Conservation (phyloP, 1,284 basidiomycete genomes). For the Cryptococcus sp. region DNA sequence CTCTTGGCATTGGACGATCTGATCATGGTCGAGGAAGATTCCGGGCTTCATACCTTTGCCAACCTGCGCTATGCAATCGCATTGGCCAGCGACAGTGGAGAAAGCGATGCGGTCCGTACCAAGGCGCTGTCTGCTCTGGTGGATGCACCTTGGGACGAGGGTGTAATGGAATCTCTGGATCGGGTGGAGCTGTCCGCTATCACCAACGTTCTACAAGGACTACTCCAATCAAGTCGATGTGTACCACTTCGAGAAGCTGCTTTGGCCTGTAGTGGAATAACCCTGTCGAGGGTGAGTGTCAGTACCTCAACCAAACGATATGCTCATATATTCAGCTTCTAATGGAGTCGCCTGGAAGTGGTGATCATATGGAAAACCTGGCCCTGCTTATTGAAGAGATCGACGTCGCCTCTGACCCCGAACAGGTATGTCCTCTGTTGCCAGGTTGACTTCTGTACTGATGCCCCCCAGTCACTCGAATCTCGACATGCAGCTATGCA, state of each 20-base stretch:
- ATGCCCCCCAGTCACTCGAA: not conserved
- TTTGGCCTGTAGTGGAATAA: slow-evolving; percentile 25
- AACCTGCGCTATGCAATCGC: too few relatives aligned
- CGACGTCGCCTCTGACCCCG: not conserved
- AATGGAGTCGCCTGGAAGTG: too few relatives aligned
- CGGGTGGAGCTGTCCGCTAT: not conserved
- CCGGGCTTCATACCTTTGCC: too few relatives aligned
- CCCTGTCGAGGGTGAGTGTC: slow-evolving; percentile 1
- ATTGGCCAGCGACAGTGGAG: too few relatives aligned
- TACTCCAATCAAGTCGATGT: not conserved
- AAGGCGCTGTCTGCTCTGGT: not conserved
- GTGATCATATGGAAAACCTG: too few relatives aligned
- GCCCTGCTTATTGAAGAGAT: not conserved
- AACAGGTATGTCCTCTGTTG: not conserved
- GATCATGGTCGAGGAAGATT: too few relatives aligned
- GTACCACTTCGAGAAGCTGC: slow-evolving; percentile 39
- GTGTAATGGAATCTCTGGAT: not conserved
- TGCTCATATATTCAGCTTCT: too few relatives aligned
- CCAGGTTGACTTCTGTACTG: not conserved
- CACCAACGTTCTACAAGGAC: not conserved
- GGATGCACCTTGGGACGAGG: not conserved
- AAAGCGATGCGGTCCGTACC: not conserved
- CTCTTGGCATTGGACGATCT: too few relatives aligned
- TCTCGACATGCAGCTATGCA: not conserved
- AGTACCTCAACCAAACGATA: too few relatives aligned